Evolutionary conservation across 768 basidiomycete genomes (phyloP).

Genomic region (Suillus discolor): DNA sequence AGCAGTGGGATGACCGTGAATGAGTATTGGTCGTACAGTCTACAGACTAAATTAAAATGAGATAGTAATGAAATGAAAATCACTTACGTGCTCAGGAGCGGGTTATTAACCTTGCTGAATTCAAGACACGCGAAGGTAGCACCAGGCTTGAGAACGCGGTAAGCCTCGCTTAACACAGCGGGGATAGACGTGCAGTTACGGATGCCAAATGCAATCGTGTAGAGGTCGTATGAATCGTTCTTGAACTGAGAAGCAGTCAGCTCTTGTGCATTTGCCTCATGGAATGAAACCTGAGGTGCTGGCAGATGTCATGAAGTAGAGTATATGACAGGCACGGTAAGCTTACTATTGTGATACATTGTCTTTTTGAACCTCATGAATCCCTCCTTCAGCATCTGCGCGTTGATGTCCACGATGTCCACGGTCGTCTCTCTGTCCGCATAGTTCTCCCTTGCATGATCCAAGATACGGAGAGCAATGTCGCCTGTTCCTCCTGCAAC

Average conservation of each 20-base stretch:
- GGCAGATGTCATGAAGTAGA: conserved; percentile 11
- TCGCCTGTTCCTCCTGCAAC: conserved; percentile 98
- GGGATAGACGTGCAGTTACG: conserved; percentile 95
- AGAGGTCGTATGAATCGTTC: conserved; percentile 88
- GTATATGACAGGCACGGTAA: not conserved
- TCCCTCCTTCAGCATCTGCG: conserved; percentile 94
- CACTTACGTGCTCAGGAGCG: conserved; percentile 81
- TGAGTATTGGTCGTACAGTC: conserved; percentile 92
- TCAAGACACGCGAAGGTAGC: conserved; percentile 95
- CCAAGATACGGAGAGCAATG: conserved; percentile 92
- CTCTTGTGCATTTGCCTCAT: conserved; percentile 90
- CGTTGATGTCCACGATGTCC: conserved; percentile 92
- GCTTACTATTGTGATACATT: conserved; percentile 96
- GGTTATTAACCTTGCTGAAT: conserved; percentile 91
- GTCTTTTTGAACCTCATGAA: conserved; percentile 90
- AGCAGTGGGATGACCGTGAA: conserved; percentile 94
- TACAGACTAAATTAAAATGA: conserved; percentile 34
- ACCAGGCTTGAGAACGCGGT: conserved; percentile 95
- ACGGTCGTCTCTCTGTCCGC: conserved; percentile 90
- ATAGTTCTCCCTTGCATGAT: conserved; percentile 86
- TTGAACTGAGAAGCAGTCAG: conserved; percentile 68
- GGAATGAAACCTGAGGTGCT: conserved; percentile 94
- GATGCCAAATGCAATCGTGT: conserved; percentile 99
- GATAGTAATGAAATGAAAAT: not conserved
- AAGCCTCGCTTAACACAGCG: conserved; percentile 83